phyloP scores from a whole-genome alignment of 768 basidiomycete species.

The Tephrocybe rancida region DNA sequence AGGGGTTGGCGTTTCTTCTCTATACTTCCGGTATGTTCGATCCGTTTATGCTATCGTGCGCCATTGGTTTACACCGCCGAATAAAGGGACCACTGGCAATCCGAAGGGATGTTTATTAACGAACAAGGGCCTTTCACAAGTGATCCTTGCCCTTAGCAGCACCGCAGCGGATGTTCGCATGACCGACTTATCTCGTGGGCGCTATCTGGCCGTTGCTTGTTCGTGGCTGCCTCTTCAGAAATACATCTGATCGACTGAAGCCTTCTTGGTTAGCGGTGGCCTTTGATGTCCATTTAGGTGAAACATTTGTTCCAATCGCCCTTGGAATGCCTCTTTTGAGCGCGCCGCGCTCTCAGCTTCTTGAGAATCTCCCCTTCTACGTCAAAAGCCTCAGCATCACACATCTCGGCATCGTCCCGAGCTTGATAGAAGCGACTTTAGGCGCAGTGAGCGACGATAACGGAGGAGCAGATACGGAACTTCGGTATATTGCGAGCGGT shows the following conservation, averaged over 20 bases:
- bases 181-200: slow-evolving; percentile 26
- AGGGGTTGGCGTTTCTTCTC: slow-evolving; percentile 43
- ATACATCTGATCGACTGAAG: background rate
- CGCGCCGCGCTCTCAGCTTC: slow-evolving; percentile 44
- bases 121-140: slow-evolving; percentile 31
- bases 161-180: slow-evolving; percentile 31
- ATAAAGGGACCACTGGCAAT: slow-evolving; percentile 55
- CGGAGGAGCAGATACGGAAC: slow-evolving; percentile 24
- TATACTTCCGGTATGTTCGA: slow-evolving; percentile 47
- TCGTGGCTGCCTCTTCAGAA: background rate
- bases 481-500: slow-evolving; percentile 50
- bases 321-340: slow-evolving; percentile 48
- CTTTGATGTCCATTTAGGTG: slow-evolving; percentile 53
- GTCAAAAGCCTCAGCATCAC: slow-evolving; percentile 42
- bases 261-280: slow-evolving; percentile 38
- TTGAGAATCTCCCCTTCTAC: slow-evolving; percentile 40
- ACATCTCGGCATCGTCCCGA: slow-evolving; percentile 54
- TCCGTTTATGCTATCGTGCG: background rate
- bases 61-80: no score
- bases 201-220: slow-evolving; percentile 48
- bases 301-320: slow-evolving; percentile 41
- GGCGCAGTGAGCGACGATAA: slow-evolving; percentile 28
- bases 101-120: slow-evolving; percentile 53
- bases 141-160: slow-evolving; percentile 32
- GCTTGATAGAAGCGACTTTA: slow-evolving; percentile 53